Percentiles rank a stretch among this genome's conserved stretches.
phyloP scores from a whole-genome alignment of 352 stramenopile genomes.

The Pythium rishiriense region DNA sequence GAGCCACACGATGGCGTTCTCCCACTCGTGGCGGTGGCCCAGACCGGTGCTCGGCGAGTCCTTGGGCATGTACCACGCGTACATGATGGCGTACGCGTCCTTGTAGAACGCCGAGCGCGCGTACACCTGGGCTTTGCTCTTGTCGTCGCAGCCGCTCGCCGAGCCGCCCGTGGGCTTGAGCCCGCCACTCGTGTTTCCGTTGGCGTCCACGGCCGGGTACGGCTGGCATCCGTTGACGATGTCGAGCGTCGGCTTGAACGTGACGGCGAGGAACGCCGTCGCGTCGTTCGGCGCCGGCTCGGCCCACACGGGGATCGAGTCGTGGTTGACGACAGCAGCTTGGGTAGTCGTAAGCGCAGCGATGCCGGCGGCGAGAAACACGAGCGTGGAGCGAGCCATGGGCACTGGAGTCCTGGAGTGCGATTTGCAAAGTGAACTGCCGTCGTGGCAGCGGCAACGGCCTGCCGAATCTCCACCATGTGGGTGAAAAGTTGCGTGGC shows the following conservation, averaged over 20 bases:
- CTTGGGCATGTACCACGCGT: conserved; percentile 47
- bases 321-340: conserved; percentile 4
- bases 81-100: conserved; percentile 34
- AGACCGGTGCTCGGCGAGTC: conserved; percentile 28
- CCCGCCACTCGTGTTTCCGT: conserved; percentile 25
- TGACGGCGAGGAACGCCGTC: conserved; percentile 23
- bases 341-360: background rate
- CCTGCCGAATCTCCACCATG: too few species aligned
- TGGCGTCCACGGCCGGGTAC: conserved; percentile 28
- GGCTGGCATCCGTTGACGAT: conserved; percentile 25
- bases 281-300: background rate
- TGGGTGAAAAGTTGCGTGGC: too few species aligned
- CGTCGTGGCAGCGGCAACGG: too few species aligned
- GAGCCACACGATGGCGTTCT: conserved; percentile 35
- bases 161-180: conserved; percentile 18
- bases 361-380: background rate
- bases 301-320: conserved; percentile 16
- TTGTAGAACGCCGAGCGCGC: conserved; percentile 30
- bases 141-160: conserved; percentile 18
- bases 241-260: conserved; percentile 35
- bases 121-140: conserved; percentile 32
- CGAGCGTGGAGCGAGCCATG: too few species aligned
- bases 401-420: too few species aligned
- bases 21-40: conserved; percentile 47
- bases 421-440: too few species aligned